A percentile compares a stretch with the other conserved stretches of the same genome.
These are phyloP conservation scores for Phialemonium atrogriseum DNA, from an alignment of 2,329 filamentous ascomycete species.

Conservation along the genomic window DNA sequence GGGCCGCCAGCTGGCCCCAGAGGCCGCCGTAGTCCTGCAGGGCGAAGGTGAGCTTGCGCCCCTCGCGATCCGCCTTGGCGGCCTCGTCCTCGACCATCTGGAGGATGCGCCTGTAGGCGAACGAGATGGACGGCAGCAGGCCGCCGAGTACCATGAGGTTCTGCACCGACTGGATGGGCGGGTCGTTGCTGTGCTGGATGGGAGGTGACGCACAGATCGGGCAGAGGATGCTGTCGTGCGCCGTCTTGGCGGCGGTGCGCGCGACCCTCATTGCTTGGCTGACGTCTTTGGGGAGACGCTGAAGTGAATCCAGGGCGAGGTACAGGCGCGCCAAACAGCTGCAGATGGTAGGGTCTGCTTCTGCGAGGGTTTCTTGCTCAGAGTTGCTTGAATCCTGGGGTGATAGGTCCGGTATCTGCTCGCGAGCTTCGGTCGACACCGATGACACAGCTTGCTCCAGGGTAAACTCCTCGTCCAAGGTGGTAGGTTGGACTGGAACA, in stretches of 20 bases:
- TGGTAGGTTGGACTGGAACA: too few species aligned
- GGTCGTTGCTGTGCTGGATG: slow-evolving; percentile 22
- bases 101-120: slow-evolving; percentile 48
- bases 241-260: slow-evolving; percentile 37
- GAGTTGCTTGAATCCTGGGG: slow-evolving; percentile 6
- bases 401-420: neutral
- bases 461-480: neutral
- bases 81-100: slow-evolving; percentile 45
- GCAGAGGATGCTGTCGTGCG: slow-evolving; percentile 45
- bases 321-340: slow-evolving; percentile 41
- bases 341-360: slow-evolving; percentile 22
- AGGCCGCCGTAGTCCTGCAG: slow-evolving; percentile 40
- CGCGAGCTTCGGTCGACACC: neutral
- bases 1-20: slow-evolving; percentile 30
- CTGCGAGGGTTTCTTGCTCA: slow-evolving; percentile 6
- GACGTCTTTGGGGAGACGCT: slow-evolving; percentile 35
- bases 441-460: slow-evolving; percentile 3
- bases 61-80: slow-evolving; percentile 31
- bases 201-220: slow-evolving; percentile 34
- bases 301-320: slow-evolving; percentile 41
- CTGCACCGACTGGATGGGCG: slow-evolving; percentile 44
- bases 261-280: slow-evolving; percentile 37
- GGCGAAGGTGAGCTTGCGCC: slow-evolving; percentile 33
- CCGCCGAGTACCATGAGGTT: slow-evolving; percentile 51
- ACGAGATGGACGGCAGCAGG: slow-evolving; percentile 47